Conservation (phyloP, 345 rosid species). For the Draba incana region DNA sequence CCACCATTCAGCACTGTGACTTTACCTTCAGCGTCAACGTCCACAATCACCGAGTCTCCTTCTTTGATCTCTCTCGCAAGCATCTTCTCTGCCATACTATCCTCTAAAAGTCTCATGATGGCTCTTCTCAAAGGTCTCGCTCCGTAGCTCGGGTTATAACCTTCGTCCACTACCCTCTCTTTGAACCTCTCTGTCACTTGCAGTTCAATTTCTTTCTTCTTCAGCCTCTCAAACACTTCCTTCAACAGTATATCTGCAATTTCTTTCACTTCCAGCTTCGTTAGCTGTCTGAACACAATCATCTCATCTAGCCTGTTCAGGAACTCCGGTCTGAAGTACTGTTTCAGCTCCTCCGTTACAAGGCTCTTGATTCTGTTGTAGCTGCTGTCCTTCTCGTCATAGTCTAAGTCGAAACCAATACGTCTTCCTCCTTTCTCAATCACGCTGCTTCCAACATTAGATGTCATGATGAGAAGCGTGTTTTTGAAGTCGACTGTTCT, state of each 20-base stretch:
- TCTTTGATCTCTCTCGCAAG: conserved; percentile 53
- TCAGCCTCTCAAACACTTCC: conserved; percentile 51
- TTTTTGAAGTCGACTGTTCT: conserved; percentile 65
- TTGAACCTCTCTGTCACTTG: conserved; percentile 54
- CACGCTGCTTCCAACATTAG: conserved; percentile 55
- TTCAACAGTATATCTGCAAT: conserved; percentile 59
- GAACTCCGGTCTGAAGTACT: conserved; percentile 67
- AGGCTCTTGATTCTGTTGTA: conserved; percentile 73
- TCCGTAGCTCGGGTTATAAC: conserved; percentile 58
- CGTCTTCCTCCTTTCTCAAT: conserved; percentile 62
- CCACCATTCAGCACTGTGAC: conserved; percentile 71
- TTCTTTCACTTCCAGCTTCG: conserved; percentile 51
- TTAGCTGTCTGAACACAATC: conserved; percentile 59
- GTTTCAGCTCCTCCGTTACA: conserved; percentile 53
- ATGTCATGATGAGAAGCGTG: conserved; percentile 64
- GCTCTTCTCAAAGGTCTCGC: conserved; percentile 74
- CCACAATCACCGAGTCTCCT: conserved; percentile 54
- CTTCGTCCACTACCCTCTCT: conserved; percentile 57
- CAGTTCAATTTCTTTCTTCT: conserved; percentile 53
- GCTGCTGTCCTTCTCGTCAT: conserved; percentile 93
- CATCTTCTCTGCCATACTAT: conserved; percentile 60
- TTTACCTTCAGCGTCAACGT: conserved; percentile 53
- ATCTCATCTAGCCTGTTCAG: conserved; percentile 66
- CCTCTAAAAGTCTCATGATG: conserved; percentile 56
- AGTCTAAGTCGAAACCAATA: conserved; percentile 87